Evolutionary conservation across 352 stramenopile species (phyloP).

Genomic region (Pythium aristosporum): DNA sequence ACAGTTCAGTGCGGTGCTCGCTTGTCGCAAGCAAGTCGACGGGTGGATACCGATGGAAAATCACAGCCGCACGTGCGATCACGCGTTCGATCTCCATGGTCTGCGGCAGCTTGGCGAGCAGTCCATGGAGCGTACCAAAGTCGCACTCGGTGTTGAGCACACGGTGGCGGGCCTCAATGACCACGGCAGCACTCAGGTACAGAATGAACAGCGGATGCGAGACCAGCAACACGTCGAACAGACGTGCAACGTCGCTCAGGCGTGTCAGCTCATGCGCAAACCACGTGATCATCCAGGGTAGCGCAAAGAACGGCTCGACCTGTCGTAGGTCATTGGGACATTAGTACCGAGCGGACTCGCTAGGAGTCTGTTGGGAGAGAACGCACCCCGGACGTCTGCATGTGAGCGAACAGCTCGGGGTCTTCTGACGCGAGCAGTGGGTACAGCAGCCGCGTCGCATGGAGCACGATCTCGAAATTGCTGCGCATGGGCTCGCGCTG

Average conservation of each 20-base stretch:
- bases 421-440: constrained; percentile 68
- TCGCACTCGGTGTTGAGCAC: constrained; percentile 73
- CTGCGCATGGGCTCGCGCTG: constrained; percentile 86
- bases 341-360: background rate
- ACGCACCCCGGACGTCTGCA: constrained; percentile 59
- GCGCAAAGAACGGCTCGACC: constrained; percentile 93
- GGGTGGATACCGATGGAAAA: constrained; percentile 64
- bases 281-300: constrained; percentile 95
- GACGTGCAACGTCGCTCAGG: constrained; percentile 82
- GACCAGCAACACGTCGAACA: constrained; percentile 94
- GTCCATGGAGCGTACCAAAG: constrained; percentile 73
- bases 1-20: constrained; percentile 13
- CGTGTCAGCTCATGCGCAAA: constrained; percentile 92
- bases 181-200: constrained; percentile 86
- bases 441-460: constrained; percentile 64
- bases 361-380: background rate
- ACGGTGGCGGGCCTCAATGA: constrained; percentile 49
- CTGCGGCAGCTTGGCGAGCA: constrained; percentile 72
- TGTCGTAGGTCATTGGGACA: constrained; percentile 13
- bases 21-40: constrained; percentile 27
- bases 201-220: constrained; percentile 91
- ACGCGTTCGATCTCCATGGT: constrained; percentile 72
- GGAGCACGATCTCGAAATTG: constrained; percentile 83
- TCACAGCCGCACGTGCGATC: constrained; percentile 43
- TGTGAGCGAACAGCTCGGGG: constrained; percentile 53